A percentile compares a stretch with the other conserved stretches of the same genome.
phyloP scores from a whole-genome alignment of 2,329 filamentous ascomycete genomes.

The Colletotrichum kahawae region DNA sequence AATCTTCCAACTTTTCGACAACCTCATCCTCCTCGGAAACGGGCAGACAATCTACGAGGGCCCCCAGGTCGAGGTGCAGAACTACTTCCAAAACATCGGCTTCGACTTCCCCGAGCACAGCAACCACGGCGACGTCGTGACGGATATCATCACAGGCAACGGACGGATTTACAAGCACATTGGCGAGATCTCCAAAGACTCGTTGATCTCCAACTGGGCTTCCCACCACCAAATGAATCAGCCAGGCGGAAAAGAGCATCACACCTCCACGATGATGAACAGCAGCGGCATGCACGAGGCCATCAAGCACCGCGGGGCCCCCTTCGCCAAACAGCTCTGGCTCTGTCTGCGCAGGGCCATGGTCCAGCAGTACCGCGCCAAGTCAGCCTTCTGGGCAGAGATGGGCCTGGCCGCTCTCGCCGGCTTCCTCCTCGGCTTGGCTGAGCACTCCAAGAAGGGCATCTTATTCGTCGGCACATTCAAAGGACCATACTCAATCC shows the following conservation, averaged over 20 bases:
- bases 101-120: constrained; percentile 53
- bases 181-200: constrained; percentile 52
- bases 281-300: constrained; percentile 46
- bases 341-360: constrained; percentile 58
- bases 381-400: constrained; percentile 57
- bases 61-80: constrained; percentile 43
- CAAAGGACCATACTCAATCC: constrained; percentile 51
- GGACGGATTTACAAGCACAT: constrained; percentile 53
- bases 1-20: constrained; percentile 63
- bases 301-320: constrained; percentile 55
- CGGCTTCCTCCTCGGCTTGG: constrained; percentile 59
- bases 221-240: constrained; percentile 31
- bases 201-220: constrained; percentile 55
- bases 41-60: constrained; percentile 63
- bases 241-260: constrained; percentile 28
- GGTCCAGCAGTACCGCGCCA: constrained; percentile 61
- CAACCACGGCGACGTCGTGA: constrained; percentile 63
- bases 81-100: constrained; percentile 58
- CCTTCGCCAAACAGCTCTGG: constrained; percentile 52
- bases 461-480: constrained; percentile 59
- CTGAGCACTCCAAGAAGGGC: constrained; percentile 53
- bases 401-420: constrained; percentile 56
- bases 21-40: constrained; percentile 58
- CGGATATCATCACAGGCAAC: constrained; percentile 67
- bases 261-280: constrained; percentile 37